phyloP scores from a whole-genome alignment of 2,329 filamentous ascomycete species.

The Fusarium decemcellulare region DNA sequence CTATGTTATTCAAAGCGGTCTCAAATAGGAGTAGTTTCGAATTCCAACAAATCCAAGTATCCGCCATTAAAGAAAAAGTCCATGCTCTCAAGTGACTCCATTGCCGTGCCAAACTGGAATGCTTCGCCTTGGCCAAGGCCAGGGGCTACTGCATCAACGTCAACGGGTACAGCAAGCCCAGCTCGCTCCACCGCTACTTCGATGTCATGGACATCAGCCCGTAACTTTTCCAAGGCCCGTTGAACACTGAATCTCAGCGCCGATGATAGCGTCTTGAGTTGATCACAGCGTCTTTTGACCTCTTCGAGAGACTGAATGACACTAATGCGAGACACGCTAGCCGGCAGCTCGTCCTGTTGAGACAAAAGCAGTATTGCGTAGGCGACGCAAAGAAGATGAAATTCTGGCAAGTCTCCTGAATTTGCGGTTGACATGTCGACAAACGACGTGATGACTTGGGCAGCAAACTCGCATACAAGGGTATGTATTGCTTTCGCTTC shows the following conservation, averaged over 20 bases:
- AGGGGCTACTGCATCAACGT: background rate
- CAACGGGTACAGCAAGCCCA: no score
- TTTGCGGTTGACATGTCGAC: slow-evolving; percentile 19
- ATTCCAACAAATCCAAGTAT: slow-evolving; percentile 20
- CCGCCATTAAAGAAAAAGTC: slow-evolving; percentile 34
- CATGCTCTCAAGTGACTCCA: slow-evolving; percentile 18
- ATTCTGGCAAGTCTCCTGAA: slow-evolving; percentile 27
- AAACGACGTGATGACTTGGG: slow-evolving; percentile 26
- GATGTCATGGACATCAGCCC: background rate
- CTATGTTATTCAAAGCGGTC: no score
- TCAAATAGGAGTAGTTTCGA: no score
- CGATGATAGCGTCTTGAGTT: slow-evolving; percentile 16
- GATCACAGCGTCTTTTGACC: slow-evolving; percentile 21
- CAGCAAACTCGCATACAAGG: slow-evolving; percentile 21
- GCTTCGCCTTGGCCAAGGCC: background rate
- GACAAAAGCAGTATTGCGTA: slow-evolving; percentile 31
- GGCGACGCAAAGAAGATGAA: slow-evolving; percentile 25
- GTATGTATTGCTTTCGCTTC: slow-evolving; percentile 3
- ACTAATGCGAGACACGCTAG: background rate
- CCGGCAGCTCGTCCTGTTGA: slow-evolving; percentile 23
- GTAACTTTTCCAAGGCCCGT: slow-evolving; percentile 25
- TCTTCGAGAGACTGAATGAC: slow-evolving; percentile 13
- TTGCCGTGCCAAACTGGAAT: background rate
- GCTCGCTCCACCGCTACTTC: slow-evolving; percentile 1
- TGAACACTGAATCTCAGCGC: slow-evolving; percentile 32